Evolutionary conservation across 1,284 basidiomycete genomes (phyloP).

Genomic region (Kalmanozyma brasiliensis): DNA sequence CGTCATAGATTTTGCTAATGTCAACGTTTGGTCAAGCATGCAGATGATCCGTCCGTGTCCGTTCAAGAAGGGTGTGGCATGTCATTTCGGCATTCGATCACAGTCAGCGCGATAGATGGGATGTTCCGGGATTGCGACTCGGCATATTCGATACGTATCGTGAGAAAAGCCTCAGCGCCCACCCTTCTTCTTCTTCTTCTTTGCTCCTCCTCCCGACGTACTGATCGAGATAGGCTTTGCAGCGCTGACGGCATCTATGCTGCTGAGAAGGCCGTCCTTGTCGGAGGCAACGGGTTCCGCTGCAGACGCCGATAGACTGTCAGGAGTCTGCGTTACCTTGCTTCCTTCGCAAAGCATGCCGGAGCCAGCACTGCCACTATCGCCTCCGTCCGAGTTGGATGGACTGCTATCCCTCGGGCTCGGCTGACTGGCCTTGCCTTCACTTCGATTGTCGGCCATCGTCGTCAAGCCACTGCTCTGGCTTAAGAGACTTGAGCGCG

Average conservation of each 20-base stretch:
- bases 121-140: no score
- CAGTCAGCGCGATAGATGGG: no score
- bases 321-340: constrained; percentile 32
- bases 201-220: constrained; percentile 20
- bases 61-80: no score
- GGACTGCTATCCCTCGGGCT: constrained; percentile 22
- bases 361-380: constrained; percentile 27
- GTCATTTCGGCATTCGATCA: no score
- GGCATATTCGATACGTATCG: no score
- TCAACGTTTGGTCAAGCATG: no score
- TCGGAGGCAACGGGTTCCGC: constrained; percentile 3
- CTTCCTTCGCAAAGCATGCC: constrained; percentile 34
- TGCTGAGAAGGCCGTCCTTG: not conserved
- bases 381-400: constrained; percentile 19
- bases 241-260: not conserved
- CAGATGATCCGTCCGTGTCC: no score
- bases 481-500: constrained; percentile 35
- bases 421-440: not conserved
- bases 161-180: constrained; percentile 32
- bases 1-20: not conserved
- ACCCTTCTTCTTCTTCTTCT: constrained; percentile 40
- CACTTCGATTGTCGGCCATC: constrained; percentile 9
- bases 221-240: constrained; percentile 7
- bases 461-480: constrained; percentile 27
- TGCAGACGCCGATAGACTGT: not conserved